Percentiles rank a stretch among this genome's conserved stretches.
phyloP scores from a whole-genome alignment of 73 alveolate genomes.

The Tetrahymena thermophila region DNA sequence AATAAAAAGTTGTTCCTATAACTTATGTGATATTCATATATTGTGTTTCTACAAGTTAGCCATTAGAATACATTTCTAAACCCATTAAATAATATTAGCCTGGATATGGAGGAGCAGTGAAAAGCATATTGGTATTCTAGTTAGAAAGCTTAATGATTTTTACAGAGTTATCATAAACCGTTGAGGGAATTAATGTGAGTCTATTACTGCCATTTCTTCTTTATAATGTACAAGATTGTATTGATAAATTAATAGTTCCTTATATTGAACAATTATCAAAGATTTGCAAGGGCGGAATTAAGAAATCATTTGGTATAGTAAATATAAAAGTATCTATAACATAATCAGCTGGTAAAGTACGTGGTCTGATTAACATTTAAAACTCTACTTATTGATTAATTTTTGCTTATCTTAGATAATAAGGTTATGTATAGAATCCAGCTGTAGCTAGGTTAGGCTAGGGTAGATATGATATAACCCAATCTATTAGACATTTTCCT shows the following conservation, averaged over 20 bases:
- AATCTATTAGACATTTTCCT: background rate
- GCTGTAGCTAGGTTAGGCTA: background rate
- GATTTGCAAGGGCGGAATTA: background rate
- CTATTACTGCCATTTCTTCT: background rate
- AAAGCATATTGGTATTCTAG: background rate
- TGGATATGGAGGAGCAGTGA: background rate
- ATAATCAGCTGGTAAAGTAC: background rate
- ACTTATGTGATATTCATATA: background rate
- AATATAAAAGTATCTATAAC: background rate
- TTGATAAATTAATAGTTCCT: background rate
- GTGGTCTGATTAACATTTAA: background rate
- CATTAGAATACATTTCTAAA: background rate
- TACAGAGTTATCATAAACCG: background rate
- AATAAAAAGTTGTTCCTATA: background rate
- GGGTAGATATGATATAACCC: background rate
- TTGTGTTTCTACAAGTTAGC: background rate
- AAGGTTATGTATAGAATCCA: background rate
- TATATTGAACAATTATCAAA: background rate
- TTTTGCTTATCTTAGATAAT: background rate
- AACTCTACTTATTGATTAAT: background rate
- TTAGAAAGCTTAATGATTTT: background rate
- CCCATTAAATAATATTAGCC: background rate
- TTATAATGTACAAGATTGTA: background rate
- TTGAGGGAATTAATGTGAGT: background rate
- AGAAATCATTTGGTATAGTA: background rate